A percentile compares a stretch with the other conserved stretches of the same genome.
Conservation (phyloP, 352 stramenopile species). For the Aphanomyces stellatus region DNA sequence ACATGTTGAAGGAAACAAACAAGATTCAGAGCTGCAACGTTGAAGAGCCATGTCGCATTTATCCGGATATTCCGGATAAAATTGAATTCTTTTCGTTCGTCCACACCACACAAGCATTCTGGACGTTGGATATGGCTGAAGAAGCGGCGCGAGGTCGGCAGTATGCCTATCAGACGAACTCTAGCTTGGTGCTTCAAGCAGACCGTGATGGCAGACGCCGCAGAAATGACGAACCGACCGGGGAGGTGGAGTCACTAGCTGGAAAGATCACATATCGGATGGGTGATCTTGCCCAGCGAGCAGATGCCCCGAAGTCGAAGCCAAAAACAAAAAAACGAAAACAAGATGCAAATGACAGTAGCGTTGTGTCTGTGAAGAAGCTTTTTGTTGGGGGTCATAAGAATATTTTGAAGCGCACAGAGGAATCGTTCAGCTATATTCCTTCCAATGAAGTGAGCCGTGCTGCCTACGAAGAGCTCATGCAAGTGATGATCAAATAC, state of each 20-base stretch:
- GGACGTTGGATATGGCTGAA: conserved; percentile 60
- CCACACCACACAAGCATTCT: background rate
- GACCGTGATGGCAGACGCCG: conserved; percentile 52
- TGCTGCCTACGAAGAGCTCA: conserved; percentile 85
- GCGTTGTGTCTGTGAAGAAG: conserved; percentile 51
- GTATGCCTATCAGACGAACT: conserved; percentile 92
- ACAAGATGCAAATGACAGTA: conserved; percentile 29
- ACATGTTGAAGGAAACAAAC: background rate
- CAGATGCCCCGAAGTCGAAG: conserved; percentile 34
- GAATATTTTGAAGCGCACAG: conserved; percentile 15
- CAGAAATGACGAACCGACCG: conserved; percentile 70
- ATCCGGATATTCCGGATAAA: conserved; percentile 1
- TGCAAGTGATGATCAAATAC: conserved; percentile 61
- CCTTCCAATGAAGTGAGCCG: conserved; percentile 82
- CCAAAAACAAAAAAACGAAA: conserved; percentile 32
- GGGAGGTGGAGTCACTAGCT: conserved; percentile 78
- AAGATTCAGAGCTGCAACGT: background rate
- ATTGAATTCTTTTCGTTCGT: background rate
- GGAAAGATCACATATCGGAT: conserved; percentile 74
- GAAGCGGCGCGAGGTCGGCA: conserved; percentile 82
- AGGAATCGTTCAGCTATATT: conserved; percentile 69
- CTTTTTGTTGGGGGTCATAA: conserved; percentile 24
- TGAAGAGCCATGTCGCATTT: background rate
- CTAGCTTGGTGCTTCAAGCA: conserved; percentile 91
- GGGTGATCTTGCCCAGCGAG: conserved; percentile 74